Evolutionary conservation across 2,329 filamentous ascomycete species (phyloP), one percentile per base, ranked within the genome.

Genomic region (Fusarium robinianum): DNA sequence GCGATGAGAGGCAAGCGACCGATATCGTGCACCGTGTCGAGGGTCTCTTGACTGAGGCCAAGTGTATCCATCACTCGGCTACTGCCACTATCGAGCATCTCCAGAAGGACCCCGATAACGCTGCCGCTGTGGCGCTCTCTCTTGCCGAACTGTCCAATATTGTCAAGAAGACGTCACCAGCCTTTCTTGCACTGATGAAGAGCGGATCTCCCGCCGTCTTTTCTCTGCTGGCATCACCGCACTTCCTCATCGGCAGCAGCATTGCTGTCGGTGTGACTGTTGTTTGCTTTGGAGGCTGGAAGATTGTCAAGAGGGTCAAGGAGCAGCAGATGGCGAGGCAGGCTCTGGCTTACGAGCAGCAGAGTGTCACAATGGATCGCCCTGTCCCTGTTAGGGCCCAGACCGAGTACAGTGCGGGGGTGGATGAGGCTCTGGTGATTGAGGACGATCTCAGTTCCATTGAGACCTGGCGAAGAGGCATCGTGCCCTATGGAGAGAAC

Each of bases 251-350:
- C 60, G 90, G 90, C 4, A 90, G 88, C 1, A 88, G 91, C 29
- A 83, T 96, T 10, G 89, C 88, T 1, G 84, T 96, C 1, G 94
- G 94, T 10, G 85, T 96, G n/a, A 97, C 94, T 0, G 84, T 97
- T 7, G 89, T 99, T 60, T 91, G 94, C 66, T 89, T 99, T 48
- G 94, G 94, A 40, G 92, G 94, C 5, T 97, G 90, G 80, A 97
- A 96, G 72, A 96, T 99, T 66, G 84, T 99, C 70, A 95, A 96
- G 76, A 85, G 84, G 58, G 88, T 97, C 55, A 68, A 70, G 46
- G 76, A 78, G 40, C 64, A 63, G 14, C 65, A 67, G 40, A 54
- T 58, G 2, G 60, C 64, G 2, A 47, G 61, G 2, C 61, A 63
- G 31, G 66, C 66, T 6, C 49, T 63, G 19, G 54, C 61, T 1